Evolutionary conservation across 2,329 filamentous ascomycete genomes (phyloP).

Genomic region (Xylaria sp.): DNA sequence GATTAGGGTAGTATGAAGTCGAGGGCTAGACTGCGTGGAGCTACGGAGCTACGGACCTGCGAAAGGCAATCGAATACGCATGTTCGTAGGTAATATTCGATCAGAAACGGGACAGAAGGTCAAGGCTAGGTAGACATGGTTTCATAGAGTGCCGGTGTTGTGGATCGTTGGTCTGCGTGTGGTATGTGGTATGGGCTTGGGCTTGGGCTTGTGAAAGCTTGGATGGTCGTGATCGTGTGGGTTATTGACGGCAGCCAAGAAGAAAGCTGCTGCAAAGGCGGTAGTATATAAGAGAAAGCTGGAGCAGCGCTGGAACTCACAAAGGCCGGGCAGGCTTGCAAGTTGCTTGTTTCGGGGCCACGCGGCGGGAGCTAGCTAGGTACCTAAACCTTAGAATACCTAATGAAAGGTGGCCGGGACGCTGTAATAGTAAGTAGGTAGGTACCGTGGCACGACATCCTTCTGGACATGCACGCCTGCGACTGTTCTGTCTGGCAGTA

Average conservation of each 20-base stretch:
- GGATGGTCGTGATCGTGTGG: neutral
- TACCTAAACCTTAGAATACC: neutral
- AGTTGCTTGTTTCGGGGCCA: constrained; percentile 15
- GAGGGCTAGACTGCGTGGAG: neutral
- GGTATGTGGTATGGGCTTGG: no score
- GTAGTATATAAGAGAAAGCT: neutral
- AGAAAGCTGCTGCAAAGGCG: neutral
- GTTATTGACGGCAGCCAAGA: constrained; percentile 8
- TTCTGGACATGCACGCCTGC: neutral
- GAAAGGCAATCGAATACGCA: constrained; percentile 90
- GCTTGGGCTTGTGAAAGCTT: neutral
- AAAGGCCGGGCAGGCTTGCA: neutral
- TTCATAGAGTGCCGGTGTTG: constrained; percentile 3
- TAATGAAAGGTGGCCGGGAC: constrained; percentile 23
- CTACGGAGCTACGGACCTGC: constrained; percentile 72
- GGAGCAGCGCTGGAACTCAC: constrained; percentile 4
- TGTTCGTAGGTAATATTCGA: constrained; percentile 52
- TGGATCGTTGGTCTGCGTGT: neutral
- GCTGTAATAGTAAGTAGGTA: no score
- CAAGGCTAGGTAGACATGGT: constrained; percentile 40
- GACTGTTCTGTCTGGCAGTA: no score
- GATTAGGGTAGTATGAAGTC: neutral
- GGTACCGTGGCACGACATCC: constrained; percentile 7
- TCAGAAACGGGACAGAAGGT: constrained; percentile 18
- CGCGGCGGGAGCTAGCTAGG: constrained; percentile 24